A percentile compares a stretch with the other conserved stretches of the same genome.
phyloP scores from a whole-genome alignment of 2,329 filamentous ascomycete genomes.

The Neofusicoccum sp. region DNA sequence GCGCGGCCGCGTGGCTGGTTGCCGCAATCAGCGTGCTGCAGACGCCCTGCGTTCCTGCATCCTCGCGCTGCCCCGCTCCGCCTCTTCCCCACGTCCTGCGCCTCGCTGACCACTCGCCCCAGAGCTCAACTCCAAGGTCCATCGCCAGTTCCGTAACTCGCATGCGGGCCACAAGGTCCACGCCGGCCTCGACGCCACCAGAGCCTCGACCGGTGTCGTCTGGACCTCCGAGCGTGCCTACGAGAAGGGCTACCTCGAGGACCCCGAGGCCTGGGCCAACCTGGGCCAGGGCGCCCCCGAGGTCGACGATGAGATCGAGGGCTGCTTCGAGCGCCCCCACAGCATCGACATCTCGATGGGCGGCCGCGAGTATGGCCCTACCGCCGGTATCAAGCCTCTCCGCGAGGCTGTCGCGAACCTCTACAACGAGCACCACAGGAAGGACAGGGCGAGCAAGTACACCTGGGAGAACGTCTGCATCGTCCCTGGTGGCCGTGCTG shows the following conservation, averaged over 20 bases:
- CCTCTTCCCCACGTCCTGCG: not conserved
- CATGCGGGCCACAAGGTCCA: slow-evolving; percentile 90
- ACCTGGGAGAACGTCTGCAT: slow-evolving; percentile 98
- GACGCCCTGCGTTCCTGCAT: not conserved
- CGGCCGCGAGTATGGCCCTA: slow-evolving; percentile 85
- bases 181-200: slow-evolving; percentile 82
- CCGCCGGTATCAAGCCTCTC: slow-evolving; percentile 87
- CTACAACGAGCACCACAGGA: slow-evolving; percentile 89
- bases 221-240: slow-evolving; percentile 87
- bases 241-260: slow-evolving; percentile 83
- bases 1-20: not conserved
- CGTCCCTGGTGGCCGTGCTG: slow-evolving; percentile 88
- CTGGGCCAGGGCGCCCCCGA: slow-evolving; percentile 91
- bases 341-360: slow-evolving; percentile 74
- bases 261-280: slow-evolving; percentile 85
- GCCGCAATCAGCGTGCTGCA: not conserved
- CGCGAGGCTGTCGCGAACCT: slow-evolving; percentile 84
- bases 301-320: slow-evolving; percentile 87
- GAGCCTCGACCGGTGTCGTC: slow-evolving; percentile 88
- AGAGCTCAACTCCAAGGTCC: slow-evolving; percentile 82
- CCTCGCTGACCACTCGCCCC: not conserved
- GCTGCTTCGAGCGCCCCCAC: slow-evolving; percentile 80
- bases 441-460: slow-evolving; percentile 85
- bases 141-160: slow-evolving; percentile 83
- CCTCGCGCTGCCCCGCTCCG: not conserved